phyloP scores from a whole-genome alignment of 2,329 filamentous ascomycete genomes.

The Aspergillus puulaauensis region DNA sequence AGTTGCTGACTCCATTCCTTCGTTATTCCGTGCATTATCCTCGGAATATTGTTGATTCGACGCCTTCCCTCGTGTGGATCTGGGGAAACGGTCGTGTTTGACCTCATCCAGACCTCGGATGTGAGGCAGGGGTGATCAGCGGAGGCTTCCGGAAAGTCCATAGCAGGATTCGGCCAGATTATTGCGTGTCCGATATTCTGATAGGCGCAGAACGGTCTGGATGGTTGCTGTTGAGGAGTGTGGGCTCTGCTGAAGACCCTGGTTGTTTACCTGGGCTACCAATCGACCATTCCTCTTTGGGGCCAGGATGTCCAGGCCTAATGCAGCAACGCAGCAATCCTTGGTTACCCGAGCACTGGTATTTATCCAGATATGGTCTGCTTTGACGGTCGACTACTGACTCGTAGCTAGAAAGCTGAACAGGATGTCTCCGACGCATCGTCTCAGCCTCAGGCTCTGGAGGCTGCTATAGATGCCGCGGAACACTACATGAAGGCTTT shows the following conservation, averaged over 20 bases:
- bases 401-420: constrained; percentile 52
- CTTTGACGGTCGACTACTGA: constrained; percentile 28
- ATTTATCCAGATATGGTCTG: constrained; percentile 6
- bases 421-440: constrained; percentile 50
- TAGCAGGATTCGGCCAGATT: background rate
- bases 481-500: constrained; percentile 81
- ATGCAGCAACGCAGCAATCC: constrained; percentile 24
- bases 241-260: constrained; percentile 11
- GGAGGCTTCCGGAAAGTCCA: constrained; percentile 12
- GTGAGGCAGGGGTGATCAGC: constrained; percentile 10
- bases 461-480: constrained; percentile 72
- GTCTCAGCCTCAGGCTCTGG: constrained; percentile 65
- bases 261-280: constrained; percentile 1
- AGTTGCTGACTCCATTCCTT: background rate
- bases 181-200: constrained; percentile 1
- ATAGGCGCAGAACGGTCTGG: constrained; percentile 9
- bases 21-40: background rate
- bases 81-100: background rate
- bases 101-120: constrained; percentile 18
- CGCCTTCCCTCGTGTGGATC: background rate
- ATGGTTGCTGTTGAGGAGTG: constrained; percentile 9
- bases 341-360: constrained; percentile 34
- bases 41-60: constrained; percentile 1
- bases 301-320: constrained; percentile 31
- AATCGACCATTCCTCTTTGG: constrained; percentile 6